Base-by-base conservation (phyloP, 2,329 filamentous ascomycete species). In the Cytospora leucostoma region DNA sequence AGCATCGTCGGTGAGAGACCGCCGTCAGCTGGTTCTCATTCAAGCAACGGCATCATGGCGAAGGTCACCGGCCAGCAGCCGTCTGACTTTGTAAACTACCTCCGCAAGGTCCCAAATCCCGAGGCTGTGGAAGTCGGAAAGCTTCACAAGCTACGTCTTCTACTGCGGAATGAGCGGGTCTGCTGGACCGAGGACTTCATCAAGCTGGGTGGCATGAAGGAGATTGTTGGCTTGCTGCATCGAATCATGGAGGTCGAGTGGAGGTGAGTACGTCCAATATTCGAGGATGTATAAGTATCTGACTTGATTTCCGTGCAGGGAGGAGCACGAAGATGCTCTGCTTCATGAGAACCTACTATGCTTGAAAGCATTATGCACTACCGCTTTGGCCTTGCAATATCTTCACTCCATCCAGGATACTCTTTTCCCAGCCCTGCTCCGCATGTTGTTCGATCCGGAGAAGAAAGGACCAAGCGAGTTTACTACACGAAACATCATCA, bases 401-500 rank as follows among this genome's bases (percentile, higher is more conserved):
- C 84, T 99, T 8, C 85, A 91, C 68, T 86, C 87, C 11, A 91
- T 97, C 63, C 92, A 96, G 68, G 80, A 82, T 7, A 88, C 89
- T 0, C 82, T 99, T 10, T 97, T 98, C 71, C 92, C 94, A 2
- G 91, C 91, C 33, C 80, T 99, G 54, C 78, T 98, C 54, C 85
- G 86, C 64, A 93, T 98, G 89, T 82, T 98, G 49, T 98, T 98
- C 71, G 93, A 97, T 71, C 92, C 96, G n/a, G 94, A 98, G 74
- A 96, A 93, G 80, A 98, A 98, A 75, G 95, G 95, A 0, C 95
- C 95, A 0, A 96, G 92, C 78, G 95, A 99, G 75, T 99, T 97
- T 74, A 95, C 91, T 5, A 98, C 95, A 13, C 88, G 95, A 61
- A 90, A 89, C 70, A 92, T 98, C 70, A 90, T 98, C 72, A 91